Base-by-base conservation (phyloP, 768 basidiomycete species). In the Mycena rebaudengoi region DNA sequence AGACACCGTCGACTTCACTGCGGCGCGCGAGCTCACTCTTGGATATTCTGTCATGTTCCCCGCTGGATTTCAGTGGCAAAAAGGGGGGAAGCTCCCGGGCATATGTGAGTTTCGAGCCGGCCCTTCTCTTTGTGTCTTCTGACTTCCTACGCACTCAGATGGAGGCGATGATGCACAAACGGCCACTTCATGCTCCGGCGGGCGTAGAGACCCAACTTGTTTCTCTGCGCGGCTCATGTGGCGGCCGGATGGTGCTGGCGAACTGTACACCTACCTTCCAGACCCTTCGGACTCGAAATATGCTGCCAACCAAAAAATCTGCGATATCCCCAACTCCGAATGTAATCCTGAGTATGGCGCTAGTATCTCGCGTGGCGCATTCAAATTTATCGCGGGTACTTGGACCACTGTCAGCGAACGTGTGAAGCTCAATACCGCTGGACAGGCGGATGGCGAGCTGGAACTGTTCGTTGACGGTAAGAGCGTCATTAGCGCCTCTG, bases 71-170 rank as follows among this genome's bases (percentile, higher is more conserved):
- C 79, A 80, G 14, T 91, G 83, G 74, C 78, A 84, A 63, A 82
- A 82, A 67, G 90, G 91, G 59, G 91, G 91, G 35, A 93, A 92
- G 73, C 80, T 92, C 25, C 90, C 90, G 14, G 91, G 91, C 63
- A 74, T 91, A 66, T 91, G 88, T 89, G 69, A 67, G 86, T 80
- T n/a, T n/a, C n/a, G 16, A 18, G 40, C 13, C 23, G 7, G 13
- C 28, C 25, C 53, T 29, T 51, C 13, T 37, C 67, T 51, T 37
- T 43, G 45, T 18, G 48, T 58, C 21, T 23, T n/a, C 40, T 43
- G 55, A 55, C 33, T 40, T 40, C 50, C 54, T 28, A 43, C 53
- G 35, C 45, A 33, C n/a, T 66, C 33, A 88, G 86, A 85, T 68
- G 89, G 88, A 50, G 90, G 90, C 12, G 80, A 87, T 68, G 76